Conservation (phyloP, 768 basidiomycete species). For the Leccinum ochraceum region DNA sequence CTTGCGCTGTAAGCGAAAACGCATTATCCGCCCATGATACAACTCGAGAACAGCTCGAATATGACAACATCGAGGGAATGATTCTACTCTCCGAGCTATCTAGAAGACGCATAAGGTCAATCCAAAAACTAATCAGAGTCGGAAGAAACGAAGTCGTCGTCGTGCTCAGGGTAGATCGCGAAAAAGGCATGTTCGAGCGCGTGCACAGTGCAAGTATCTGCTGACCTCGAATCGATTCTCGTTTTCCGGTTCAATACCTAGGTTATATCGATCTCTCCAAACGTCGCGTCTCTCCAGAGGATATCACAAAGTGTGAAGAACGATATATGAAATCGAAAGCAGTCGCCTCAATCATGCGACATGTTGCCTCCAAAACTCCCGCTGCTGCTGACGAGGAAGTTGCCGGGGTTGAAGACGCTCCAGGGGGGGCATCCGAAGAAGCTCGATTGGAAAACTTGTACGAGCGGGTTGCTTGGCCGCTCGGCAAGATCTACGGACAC, state of each 20-base stretch:
- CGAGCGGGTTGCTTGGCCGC: conserved; percentile 90
- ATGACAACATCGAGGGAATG: conserved; percentile 99
- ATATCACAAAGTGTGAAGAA: conserved; percentile 98
- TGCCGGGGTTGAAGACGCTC: conserved; percentile 19
- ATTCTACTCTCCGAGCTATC: conserved; percentile 98
- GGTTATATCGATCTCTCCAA: conserved; percentile 99
- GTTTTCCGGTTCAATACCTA: conserved; percentile 29
- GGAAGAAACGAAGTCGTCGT: conserved; percentile 99
- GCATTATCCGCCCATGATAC: background rate
- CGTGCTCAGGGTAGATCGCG: conserved; percentile 96
- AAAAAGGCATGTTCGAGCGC: conserved; percentile 70
- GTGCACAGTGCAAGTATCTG: background rate
- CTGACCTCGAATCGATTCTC: background rate
- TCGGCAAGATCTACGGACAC: conserved; percentile 90
- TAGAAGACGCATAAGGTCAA: conserved; percentile 91
- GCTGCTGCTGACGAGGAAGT: conserved; percentile 32
- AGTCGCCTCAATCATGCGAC: conserved; percentile 89
- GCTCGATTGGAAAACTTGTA: conserved; percentile 84
- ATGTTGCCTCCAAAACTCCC: conserved; percentile 74
- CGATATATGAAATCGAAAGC: conserved; percentile 98
- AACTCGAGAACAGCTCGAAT: conserved; percentile 71
- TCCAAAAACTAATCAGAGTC: conserved; percentile 96
- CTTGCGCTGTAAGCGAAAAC: background rate
- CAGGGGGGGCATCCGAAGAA: conserved; percentile 59
- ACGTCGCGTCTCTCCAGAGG: conserved; percentile 95